Conservation (phyloP, 192 early-diverging fungal genomes). For the Borealophlyctis nickersoniae region DNA sequence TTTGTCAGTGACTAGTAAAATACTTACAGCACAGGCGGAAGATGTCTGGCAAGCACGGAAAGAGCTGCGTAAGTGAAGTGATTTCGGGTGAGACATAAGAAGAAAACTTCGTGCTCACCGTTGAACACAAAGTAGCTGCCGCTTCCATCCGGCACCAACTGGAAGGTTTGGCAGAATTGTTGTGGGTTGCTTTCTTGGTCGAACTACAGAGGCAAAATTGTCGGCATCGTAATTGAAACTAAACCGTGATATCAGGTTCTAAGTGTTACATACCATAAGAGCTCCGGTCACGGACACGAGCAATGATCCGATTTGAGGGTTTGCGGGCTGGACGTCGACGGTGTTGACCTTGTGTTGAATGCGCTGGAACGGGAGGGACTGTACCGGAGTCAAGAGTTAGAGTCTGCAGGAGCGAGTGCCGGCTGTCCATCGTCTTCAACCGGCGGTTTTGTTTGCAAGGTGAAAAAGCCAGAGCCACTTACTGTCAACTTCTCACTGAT, state of each 20-base stretch:
- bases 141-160: slow-evolving; percentile 68
- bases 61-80: neutral
- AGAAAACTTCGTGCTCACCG: slow-evolving; percentile 33
- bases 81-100: neutral
- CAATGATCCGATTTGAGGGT: slow-evolving; percentile 56
- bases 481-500: slow-evolving; percentile 81
- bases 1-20: no score
- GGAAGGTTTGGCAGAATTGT: slow-evolving; percentile 84
- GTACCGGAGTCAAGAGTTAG: neutral
- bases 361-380: slow-evolving; percentile 73
- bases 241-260: no score
- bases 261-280: slow-evolving; percentile 69
- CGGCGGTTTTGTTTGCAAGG: no score
- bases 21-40: slow-evolving; percentile 2
- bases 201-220: slow-evolving; percentile 42
- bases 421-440: no score
- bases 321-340: slow-evolving; percentile 76
- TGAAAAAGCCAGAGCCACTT: no score
- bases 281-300: slow-evolving; percentile 86
- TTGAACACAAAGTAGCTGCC: slow-evolving; percentile 77
- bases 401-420: no score
- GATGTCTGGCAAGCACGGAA: neutral
- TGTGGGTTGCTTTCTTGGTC: slow-evolving; percentile 80
- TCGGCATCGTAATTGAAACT: no score
- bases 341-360: slow-evolving; percentile 74